phyloP scores from a whole-genome alignment of 805 yeast species.

The Ogataea sp. region DNA sequence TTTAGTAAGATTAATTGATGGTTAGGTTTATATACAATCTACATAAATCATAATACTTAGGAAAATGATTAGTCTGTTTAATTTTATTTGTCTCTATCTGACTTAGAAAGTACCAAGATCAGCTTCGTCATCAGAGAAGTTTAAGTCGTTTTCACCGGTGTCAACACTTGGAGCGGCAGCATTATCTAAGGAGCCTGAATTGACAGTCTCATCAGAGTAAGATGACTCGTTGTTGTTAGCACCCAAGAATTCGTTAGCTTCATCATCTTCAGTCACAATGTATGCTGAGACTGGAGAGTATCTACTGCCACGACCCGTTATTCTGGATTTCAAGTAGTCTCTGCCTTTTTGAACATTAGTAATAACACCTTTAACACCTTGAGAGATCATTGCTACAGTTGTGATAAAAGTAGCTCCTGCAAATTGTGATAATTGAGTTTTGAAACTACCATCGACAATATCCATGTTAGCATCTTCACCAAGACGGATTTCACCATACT shows the following conservation, averaged over 20 bases:
- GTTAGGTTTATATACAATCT: neutral
- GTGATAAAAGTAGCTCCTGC: conserved; percentile 21
- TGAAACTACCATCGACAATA: conserved; percentile 23
- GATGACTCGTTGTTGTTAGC: conserved; percentile 3
- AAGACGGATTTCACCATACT: conserved; percentile 74
- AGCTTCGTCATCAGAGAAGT: conserved; percentile 14
- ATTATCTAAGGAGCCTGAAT: neutral
- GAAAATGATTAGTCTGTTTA: neutral
- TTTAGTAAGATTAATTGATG: neutral
- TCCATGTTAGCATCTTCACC: conserved; percentile 49
- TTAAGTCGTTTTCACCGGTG: conserved; percentile 13
- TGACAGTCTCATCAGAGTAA: neutral
- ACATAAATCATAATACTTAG: no score
- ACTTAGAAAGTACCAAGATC: conserved; percentile 4
- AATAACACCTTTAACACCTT: conserved; percentile 5
- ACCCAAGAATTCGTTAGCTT: conserved; percentile 11
- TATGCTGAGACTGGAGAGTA: conserved; percentile 10
- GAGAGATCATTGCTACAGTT: conserved; percentile 22
- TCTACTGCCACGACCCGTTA: conserved; percentile 4
- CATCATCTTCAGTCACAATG: conserved; percentile 16
- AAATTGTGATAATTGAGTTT: conserved; percentile 13
- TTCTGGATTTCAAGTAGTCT: conserved; percentile 2
- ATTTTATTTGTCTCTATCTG: no score
- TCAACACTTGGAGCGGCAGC: conserved; percentile 8
- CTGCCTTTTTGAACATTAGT: conserved; percentile 5